Conservation (phyloP, 2,329 filamentous ascomycete genomes). For the Colletotrichum sp. region DNA sequence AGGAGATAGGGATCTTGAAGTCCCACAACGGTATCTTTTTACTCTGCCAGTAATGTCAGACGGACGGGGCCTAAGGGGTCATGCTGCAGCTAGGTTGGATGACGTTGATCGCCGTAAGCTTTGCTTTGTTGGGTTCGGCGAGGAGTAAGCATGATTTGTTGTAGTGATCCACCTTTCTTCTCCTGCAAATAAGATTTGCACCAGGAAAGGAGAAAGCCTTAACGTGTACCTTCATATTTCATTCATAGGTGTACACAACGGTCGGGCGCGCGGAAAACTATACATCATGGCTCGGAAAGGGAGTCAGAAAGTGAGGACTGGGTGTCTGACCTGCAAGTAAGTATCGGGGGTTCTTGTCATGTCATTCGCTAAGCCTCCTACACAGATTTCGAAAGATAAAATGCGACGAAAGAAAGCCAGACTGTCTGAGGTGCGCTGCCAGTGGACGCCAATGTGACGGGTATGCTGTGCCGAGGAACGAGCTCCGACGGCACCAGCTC, state of each 20-base stretch:
- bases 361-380: background rate
- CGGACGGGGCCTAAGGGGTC: background rate
- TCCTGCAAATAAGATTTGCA: too few relatives aligned
- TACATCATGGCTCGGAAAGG: slow-evolving; percentile 35
- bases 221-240: too few relatives aligned
- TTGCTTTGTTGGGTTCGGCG: background rate
- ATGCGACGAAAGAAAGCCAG: slow-evolving; percentile 60
- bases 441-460: slow-evolving; percentile 64
- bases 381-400: slow-evolving; percentile 59
- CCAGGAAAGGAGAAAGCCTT: too few relatives aligned
- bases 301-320: slow-evolving; percentile 49
- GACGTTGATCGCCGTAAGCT: background rate
- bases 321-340: slow-evolving; percentile 61
- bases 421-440: slow-evolving; percentile 55
- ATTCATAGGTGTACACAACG: rapidly evolving
- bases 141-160: background rate
- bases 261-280: rapidly evolving
- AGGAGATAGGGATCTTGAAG: background rate
- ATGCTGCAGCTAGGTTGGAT: background rate
- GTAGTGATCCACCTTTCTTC: background rate
- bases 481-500: background rate
- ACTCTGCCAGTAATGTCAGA: background rate
- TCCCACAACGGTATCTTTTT: background rate
- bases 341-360: slow-evolving; percentile 25
- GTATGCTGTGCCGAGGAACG: slow-evolving; percentile 40